Evolutionary conservation across 768 basidiomycete species (phyloP).

Genomic region (Tremella fuciformis): DNA sequence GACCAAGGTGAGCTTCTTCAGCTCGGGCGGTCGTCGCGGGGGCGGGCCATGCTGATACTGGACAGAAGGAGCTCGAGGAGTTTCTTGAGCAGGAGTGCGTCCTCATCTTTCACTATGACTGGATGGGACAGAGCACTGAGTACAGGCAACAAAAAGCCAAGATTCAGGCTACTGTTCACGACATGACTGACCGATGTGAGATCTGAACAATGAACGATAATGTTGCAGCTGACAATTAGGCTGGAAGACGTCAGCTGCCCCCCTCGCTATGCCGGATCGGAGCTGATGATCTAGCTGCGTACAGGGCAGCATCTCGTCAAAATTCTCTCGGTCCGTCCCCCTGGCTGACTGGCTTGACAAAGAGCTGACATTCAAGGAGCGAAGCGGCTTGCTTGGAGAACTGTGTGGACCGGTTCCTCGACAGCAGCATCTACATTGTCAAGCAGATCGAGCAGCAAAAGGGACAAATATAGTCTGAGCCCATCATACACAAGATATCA

Average conservation of each 20-base stretch:
- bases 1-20: slow-evolving; percentile 35
- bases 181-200: slow-evolving; percentile 79
- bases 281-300: slow-evolving; percentile 19
- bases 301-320: slow-evolving; percentile 11
- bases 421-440: slow-evolving; percentile 78
- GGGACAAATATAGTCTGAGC: slow-evolving; percentile 22
- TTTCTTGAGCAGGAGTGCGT: slow-evolving; percentile 70
- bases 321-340: slow-evolving; percentile 12
- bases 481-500: too few species aligned
- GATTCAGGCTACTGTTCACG: slow-evolving; percentile 67
- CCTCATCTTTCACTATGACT: neutral
- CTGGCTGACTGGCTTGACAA: neutral
- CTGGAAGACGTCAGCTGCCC: neutral
- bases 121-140: neutral
- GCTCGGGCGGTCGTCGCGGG: neutral
- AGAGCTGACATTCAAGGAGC: slow-evolving; percentile 38
- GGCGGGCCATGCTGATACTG: slow-evolving; percentile 8
- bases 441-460: slow-evolving; percentile 57
- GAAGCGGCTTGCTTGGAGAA: slow-evolving; percentile 81
- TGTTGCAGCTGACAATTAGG: neutral
- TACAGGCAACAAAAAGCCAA: slow-evolving; percentile 67
- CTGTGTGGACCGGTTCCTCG: slow-evolving; percentile 89
- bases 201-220: slow-evolving; percentile 16
- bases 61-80: slow-evolving; percentile 72
- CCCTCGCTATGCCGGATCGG: neutral